Conservation (phyloP, 371 early-diverging fungal species). For the Circinella umbellata region DNA sequence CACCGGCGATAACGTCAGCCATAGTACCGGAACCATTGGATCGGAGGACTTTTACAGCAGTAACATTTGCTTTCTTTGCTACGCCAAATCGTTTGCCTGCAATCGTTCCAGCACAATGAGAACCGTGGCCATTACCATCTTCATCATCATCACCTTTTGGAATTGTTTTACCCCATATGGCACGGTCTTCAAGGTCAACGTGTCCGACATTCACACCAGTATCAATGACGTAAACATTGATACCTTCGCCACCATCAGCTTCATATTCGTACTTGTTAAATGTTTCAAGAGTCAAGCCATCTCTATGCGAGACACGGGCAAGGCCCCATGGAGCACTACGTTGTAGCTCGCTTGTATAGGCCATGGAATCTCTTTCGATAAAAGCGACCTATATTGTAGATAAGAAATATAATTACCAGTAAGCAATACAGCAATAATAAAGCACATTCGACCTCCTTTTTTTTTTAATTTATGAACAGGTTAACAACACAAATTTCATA, state of each 20-base stretch:
- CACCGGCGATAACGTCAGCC: conserved; percentile 74
- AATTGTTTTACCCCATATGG: conserved; percentile 77
- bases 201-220: conserved; percentile 86
- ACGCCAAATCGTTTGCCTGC: conserved; percentile 86
- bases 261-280: conserved; percentile 79
- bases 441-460: too few relatives aligned
- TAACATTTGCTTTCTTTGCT: conserved; percentile 88
- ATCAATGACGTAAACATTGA: conserved; percentile 89
- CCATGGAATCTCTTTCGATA: conserved; percentile 85
- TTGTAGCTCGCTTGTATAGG: conserved; percentile 67
- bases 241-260: conserved; percentile 73
- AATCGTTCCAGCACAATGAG: conserved; percentile 94
- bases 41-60: conserved; percentile 90
- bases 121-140: conserved; percentile 88
- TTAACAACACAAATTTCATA: not conserved
- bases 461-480: not conserved
- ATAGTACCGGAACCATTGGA: conserved; percentile 82
- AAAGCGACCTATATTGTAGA: conserved; percentile 65
- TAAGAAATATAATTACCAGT: not conserved
- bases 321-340: conserved; percentile 88
- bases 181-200: conserved; percentile 86
- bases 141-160: conserved; percentile 70
- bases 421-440: not conserved
- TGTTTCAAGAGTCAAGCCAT: conserved; percentile 56
- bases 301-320: conserved; percentile 81